phyloP scores from a whole-genome alignment of 306 rosid species.

The Carpinus viminea region DNA sequence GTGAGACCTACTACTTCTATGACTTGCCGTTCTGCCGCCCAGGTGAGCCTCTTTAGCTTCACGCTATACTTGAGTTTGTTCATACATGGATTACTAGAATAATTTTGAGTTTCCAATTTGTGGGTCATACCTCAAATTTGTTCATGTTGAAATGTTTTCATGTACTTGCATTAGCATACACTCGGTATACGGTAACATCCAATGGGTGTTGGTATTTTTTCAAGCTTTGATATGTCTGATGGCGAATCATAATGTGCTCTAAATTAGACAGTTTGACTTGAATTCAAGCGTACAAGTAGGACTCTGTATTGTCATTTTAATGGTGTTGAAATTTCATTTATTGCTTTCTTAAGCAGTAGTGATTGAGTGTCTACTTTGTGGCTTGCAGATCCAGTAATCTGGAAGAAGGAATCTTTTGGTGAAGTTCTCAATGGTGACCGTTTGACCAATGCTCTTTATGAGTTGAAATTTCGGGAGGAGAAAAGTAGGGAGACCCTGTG shows the following conservation, averaged over 20 bases:
- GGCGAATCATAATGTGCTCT: background rate
- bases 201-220: background rate
- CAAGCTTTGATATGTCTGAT: background rate
- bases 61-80: conserved; percentile 11
- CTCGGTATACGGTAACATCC: background rate
- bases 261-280: background rate
- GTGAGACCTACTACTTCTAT: conserved; percentile 79
- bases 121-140: too few relatives aligned
- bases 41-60: conserved; percentile 51
- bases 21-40: conserved; percentile 83
- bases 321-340: background rate
- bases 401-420: conserved; percentile 79
- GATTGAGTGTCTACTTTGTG: conserved; percentile 15
- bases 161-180: too few relatives aligned
- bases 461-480: conserved; percentile 58
- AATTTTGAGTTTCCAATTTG: too few relatives aligned
- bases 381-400: conserved; percentile 63
- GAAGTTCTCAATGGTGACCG: conserved; percentile 88
- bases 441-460: conserved; percentile 56
- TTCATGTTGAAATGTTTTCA: too few relatives aligned
- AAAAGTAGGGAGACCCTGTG: conserved; percentile 51
- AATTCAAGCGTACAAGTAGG: background rate
- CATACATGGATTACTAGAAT: too few relatives aligned
- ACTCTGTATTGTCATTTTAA: background rate
- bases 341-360: background rate